phyloP scores from a whole-genome alignment of 148 eudicot genomes.

The Chenopodium formosanum region DNA sequence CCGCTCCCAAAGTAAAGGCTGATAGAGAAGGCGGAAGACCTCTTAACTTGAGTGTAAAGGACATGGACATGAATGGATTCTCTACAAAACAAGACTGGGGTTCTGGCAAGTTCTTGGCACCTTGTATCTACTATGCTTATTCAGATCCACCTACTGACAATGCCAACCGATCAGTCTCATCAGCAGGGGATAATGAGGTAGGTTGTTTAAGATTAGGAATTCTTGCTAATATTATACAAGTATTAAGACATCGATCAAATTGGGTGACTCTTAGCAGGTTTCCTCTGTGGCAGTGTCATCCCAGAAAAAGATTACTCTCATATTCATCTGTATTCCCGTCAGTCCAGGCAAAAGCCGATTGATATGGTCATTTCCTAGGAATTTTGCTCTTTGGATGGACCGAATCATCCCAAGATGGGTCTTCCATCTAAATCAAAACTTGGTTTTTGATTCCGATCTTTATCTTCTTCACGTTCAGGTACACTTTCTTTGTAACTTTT shows the following conservation, averaged over 20 bases:
- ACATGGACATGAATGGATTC: conserved; percentile 57
- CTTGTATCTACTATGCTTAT: conserved; percentile 51
- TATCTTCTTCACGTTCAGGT: conserved; percentile 88
- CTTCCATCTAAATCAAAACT: conserved; percentile 66
- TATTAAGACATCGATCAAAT: neutral
- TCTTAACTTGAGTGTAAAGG: conserved; percentile 49
- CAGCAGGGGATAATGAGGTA: conserved; percentile 40
- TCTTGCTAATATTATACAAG: neutral
- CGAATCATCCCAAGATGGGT: conserved; percentile 73
- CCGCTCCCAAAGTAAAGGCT: conserved; percentile 23
- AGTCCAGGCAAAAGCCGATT: conserved; percentile 86
- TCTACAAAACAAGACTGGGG: conserved; percentile 44
- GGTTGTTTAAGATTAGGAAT: conserved; percentile 25
- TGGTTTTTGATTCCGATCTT: conserved; percentile 76
- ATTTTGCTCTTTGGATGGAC: conserved; percentile 69
- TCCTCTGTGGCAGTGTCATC: neutral
- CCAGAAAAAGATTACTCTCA: conserved; percentile 25
- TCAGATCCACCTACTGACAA: conserved; percentile 27
- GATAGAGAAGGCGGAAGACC: conserved; percentile 88
- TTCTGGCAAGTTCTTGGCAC: conserved; percentile 49
- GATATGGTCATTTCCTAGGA: conserved; percentile 69
- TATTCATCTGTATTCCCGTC: conserved; percentile 78
- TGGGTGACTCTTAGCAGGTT: conserved; percentile 38
- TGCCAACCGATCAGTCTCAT: conserved; percentile 31
- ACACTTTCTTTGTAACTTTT: neutral